Evolutionary conservation across 176 grass and related monocot species (phyloP).

Genomic region (Aegilops longissima): DNA sequence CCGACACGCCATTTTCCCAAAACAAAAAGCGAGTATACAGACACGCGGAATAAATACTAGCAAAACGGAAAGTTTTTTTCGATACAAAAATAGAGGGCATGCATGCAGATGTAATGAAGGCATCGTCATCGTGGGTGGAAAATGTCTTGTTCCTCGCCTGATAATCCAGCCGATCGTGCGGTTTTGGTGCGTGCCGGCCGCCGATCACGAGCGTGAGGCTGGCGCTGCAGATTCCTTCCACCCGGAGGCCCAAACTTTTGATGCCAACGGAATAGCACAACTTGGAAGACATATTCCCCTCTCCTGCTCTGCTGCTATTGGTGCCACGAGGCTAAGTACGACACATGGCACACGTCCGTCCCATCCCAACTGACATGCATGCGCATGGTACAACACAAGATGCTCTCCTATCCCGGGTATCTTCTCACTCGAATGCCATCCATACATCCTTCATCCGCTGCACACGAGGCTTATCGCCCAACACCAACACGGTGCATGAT

Average conservation of each 20-base stretch:
- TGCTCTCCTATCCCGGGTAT: neutral
- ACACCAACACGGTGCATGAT: neutral
- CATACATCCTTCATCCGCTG: conserved; percentile 27
- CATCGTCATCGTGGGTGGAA: no score
- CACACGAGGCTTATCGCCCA: conserved; percentile 1
- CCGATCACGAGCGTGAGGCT: conserved; percentile 17
- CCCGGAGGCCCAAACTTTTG: conserved; percentile 30
- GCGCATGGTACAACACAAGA: neutral
- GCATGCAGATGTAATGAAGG: no score
- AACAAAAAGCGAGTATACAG: neutral
- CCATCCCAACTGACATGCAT: neutral
- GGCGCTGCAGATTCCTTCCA: conserved; percentile 18
- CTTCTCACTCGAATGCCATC: conserved; percentile 22
- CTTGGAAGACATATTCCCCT: conserved; percentile 34
- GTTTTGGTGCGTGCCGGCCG: neutral
- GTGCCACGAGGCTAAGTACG: neutral
- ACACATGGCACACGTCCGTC: conserved; percentile 24
- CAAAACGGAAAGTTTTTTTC: neutral
- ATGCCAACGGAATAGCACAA: conserved; percentile 41
- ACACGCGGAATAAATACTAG: neutral
- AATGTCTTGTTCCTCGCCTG: no score
- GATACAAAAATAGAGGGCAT: no score
- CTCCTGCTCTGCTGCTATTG: neutral
- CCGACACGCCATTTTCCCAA: conserved; percentile 18
- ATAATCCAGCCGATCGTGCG: no score